Conservation (phyloP, 139 green algal genomes). For the Chlamydomonas incerta region DNA sequence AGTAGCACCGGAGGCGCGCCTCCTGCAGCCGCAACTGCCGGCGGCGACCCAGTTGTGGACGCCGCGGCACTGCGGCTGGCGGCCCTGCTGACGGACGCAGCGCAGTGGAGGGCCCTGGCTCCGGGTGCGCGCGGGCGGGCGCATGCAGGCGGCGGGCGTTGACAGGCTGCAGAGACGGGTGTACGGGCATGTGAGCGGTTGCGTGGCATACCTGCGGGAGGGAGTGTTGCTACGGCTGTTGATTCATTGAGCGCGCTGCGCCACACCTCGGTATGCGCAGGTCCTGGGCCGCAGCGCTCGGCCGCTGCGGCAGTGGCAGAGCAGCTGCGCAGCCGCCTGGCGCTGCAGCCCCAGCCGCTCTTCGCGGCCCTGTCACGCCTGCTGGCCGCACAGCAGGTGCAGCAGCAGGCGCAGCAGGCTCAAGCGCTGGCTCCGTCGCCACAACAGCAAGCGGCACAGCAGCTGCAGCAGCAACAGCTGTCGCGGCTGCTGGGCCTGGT, state of each 20-base stretch:
- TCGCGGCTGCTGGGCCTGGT: slow-evolving; percentile 48
- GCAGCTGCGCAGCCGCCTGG: background rate
- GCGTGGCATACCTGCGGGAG: no score
- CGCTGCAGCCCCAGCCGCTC: background rate
- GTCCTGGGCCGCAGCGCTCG: background rate
- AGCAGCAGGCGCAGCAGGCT: background rate
- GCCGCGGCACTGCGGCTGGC: slow-evolving; percentile 58
- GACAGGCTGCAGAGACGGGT: no score
- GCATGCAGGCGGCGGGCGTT: no score
- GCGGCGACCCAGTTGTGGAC: slow-evolving; percentile 48
- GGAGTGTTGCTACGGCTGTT: no score
- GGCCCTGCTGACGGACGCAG: slow-evolving; percentile 51
- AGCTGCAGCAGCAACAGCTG: slow-evolving; percentile 2
- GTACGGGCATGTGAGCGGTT: no score
- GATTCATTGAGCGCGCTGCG: no score
- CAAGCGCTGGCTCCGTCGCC: background rate
- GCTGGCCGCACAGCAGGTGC: background rate
- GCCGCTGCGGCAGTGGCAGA: background rate
- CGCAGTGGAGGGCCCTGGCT: slow-evolving; percentile 17
- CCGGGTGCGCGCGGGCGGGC: background rate
- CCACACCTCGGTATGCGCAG: no score
- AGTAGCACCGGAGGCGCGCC: no score
- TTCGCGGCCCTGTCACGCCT: slow-evolving; percentile 19
- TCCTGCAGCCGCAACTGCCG: background rate
- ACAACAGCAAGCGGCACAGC: background rate